Evolutionary conservation across 2,329 filamentous ascomycete genomes (phyloP), one percentile per base, ranked within the genome.

Genomic region (Penicillium digitatum): DNA sequence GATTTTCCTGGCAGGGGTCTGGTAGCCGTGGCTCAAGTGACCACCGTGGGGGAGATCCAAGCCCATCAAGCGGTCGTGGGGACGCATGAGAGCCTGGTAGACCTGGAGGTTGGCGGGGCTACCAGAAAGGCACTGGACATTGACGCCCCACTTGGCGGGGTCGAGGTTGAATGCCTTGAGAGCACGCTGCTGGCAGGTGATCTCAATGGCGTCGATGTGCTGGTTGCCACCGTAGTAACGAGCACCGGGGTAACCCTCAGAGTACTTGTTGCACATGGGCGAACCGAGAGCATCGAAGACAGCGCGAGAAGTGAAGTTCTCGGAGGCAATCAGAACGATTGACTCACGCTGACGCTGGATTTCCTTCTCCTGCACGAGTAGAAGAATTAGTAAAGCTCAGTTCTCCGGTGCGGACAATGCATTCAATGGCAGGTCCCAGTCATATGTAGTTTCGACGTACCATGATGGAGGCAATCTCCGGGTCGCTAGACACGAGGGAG

Each of bases 191-290:
- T 99, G 94, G 84, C 94, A 99, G 58, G 94, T 88, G 65, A 89
- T 83, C 84, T 99, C 94, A 70, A 96, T 91, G 77, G 90, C 83
- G 77, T 99, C 94, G 66, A 99, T 99, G 83, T 94, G 90, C 83
- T 99, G 89, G 82, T 99, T 99, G 72, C 94, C 94, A 73, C 94
- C 94, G 72, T 99, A 99, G 85, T 99, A 99, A 78, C 94, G 88
- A 69, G 94, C 94, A 74, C 94, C 94, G 65, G 94, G 94, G 77
- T 96, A 96, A 64, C 94, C 94, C 82, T 99, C 94, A 18, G 91
- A 96, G 85, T 99, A 99, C 82, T 99, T 99, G 85, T 99, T 96
- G 78, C 89, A 90, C 89, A 94, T 95, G 75, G 89, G 88, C 56
- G 87, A 92, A 70, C 94, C 94, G 64, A 99, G 86, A 58, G 94